A percentile compares a stretch with the other conserved stretches of the same genome.
Conservation (phyloP, 192 early-diverging fungal genomes). For the Backusella morwellensis region DNA sequence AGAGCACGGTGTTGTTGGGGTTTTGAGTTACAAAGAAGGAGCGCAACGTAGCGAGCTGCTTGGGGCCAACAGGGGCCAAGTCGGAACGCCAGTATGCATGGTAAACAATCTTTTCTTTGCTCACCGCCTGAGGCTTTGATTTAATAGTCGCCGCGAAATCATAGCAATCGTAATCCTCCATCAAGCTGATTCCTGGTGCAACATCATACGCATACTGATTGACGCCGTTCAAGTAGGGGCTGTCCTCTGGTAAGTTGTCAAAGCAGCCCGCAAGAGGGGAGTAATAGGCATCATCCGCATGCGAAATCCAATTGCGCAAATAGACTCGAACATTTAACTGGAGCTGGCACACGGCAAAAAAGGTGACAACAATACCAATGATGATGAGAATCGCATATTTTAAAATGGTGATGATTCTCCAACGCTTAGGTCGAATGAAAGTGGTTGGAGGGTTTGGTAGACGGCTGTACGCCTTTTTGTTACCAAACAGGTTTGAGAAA, state of each 20-base stretch:
- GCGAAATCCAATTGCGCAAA: conserved; percentile 38
- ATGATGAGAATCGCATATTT: conserved; percentile 15
- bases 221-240: conserved; percentile 19
- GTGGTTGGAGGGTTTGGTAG: conserved; percentile 7
- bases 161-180: conserved; percentile 44
- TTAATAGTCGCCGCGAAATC: conserved; percentile 38
- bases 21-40: conserved; percentile 46
- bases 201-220: conserved; percentile 28
- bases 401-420: conserved; percentile 12
- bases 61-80: conserved; percentile 33
- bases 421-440: conserved; percentile 20
- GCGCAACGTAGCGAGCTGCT: conserved; percentile 39
- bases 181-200: conserved; percentile 29
- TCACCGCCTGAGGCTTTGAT: conserved; percentile 16
- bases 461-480: background rate
- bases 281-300: conserved; percentile 31
- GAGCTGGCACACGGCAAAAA: conserved; percentile 33
- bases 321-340: conserved; percentile 40
- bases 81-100: conserved; percentile 47
- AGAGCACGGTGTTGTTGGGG: conserved; percentile 26
- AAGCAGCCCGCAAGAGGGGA: conserved; percentile 36
- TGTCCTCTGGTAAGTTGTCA: conserved; percentile 23
- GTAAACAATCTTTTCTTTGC: conserved; percentile 24
- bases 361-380: conserved; percentile 15
- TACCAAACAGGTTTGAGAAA: background rate